phyloP scores from a whole-genome alignment of 108 stramenopile genomes.

The Fragilariopsis cylindrus region DNA sequence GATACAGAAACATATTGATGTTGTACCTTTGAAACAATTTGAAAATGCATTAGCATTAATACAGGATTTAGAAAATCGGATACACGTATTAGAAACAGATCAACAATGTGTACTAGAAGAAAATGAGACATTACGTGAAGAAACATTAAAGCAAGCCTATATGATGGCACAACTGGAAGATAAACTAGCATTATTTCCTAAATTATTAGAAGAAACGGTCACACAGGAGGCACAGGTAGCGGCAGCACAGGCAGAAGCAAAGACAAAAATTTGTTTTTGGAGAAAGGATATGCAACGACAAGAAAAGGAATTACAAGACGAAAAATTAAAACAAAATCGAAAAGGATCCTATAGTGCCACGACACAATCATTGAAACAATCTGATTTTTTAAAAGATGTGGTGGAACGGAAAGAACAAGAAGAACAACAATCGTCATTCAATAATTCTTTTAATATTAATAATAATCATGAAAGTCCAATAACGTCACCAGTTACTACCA shows the following conservation, averaged over 20 bases:
- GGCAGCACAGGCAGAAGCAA: conserved; percentile 8
- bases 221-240: conserved; percentile 3
- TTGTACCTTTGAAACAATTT: conserved; percentile 15
- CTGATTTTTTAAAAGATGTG: background rate
- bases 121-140: background rate
- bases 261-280: conserved; percentile 8
- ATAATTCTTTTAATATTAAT: too few species aligned
- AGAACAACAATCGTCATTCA: too few species aligned
- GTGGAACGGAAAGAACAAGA: conserved; percentile 17
- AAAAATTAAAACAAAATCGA: background rate
- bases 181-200: conserved; percentile 1
- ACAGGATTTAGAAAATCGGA: conserved; percentile 15
- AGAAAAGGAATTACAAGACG: background rate
- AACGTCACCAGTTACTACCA: too few species aligned
- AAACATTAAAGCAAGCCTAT: background rate
- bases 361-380: conserved; percentile 4
- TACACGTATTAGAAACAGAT: conserved; percentile 2
- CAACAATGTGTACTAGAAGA: background rate
- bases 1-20: background rate
- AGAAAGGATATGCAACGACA: conserved; percentile 6
- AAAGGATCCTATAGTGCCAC: background rate
- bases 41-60: conserved; percentile 20
- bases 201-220: conserved; percentile 1
- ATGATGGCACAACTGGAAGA: background rate
- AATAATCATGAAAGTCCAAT: too few species aligned